These are phyloP conservation scores for Trametes cinnabarina DNA, from an alignment of 768 basidiomycete species.

Conservation along the genomic window DNA sequence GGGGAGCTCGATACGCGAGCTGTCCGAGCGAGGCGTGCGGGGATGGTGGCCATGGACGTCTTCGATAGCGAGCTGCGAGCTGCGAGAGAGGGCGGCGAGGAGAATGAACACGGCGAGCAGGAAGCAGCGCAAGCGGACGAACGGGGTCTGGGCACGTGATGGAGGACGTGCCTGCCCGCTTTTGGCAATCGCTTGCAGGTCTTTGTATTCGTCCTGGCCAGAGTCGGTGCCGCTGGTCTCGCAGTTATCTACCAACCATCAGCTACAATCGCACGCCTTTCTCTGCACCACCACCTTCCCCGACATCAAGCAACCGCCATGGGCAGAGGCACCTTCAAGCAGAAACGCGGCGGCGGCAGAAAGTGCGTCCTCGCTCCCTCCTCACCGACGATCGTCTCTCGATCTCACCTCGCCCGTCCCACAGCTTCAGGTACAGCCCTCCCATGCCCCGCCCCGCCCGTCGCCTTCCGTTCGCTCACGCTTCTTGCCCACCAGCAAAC, in stretches of 20 bases:
- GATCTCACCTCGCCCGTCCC: background rate
- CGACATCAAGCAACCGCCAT: slow-evolving; percentile 11
- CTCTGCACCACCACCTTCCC: background rate
- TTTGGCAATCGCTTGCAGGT: background rate
- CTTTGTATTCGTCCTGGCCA: too few relatives aligned
- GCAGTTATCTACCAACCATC: background rate
- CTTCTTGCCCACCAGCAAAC: slow-evolving; percentile 42
- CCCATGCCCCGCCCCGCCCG: background rate
- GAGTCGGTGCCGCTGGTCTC: too few relatives aligned
- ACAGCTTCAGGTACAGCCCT: slow-evolving; percentile 61
- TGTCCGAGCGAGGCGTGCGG: slow-evolving; percentile 77
- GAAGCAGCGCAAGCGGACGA: background rate
- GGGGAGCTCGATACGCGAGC: slow-evolving; percentile 55
- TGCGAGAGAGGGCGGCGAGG: background rate
- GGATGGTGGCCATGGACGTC: slow-evolving; percentile 74
- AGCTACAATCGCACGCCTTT: background rate
- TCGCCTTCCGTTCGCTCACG: slow-evolving; percentile 6
- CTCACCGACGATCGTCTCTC: slow-evolving; percentile 8
- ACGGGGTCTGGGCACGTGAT: slow-evolving; percentile 9
- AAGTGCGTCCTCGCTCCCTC: slow-evolving; percentile 29
- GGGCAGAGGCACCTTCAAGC: slow-evolving; percentile 74
- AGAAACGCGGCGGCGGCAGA: slow-evolving; percentile 85
- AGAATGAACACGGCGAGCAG: background rate
- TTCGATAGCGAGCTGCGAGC: background rate
- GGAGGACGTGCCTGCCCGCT: background rate